Base-by-base conservation (phyloP, 2,329 filamentous ascomycete genomes). In the Penicillium glabrum region DNA sequence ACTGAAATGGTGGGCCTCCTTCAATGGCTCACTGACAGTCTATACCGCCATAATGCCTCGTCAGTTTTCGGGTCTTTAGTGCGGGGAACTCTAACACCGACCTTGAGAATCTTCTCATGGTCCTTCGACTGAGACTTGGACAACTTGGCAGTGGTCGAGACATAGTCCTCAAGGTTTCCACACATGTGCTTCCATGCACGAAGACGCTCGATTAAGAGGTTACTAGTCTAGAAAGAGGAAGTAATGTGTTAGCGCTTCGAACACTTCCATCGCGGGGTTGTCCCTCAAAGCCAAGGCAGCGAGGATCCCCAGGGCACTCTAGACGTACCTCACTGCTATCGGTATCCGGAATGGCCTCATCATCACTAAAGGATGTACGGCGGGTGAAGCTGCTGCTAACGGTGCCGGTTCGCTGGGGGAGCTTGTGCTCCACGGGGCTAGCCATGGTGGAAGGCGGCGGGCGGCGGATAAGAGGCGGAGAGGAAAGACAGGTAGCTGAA, bases 131-230 rank as follows among this genome's bases (percentile, higher is more conserved):
- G 89, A 11, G 85, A 83, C 71, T 87, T 89, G 71, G 97, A 89
- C 57, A 91, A 82, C 82, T 93, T 97, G 75, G 96, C 92, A 3
- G 92, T 90, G 7, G 89, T 87, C 29, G 80, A 80, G 68, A 98
- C 83, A 74, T 97, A 99, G 51, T 96, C 91, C 76, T 98, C 92
- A 47, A 99, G 83, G 71, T 96, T 93, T 55, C 83, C 90, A 61
- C 92, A 90, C 59, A 93, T 91, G 74, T 98, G 93, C 75, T 97
- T 98, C 92, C 92, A 99, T 46, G 95, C 95, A 69, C 90, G 89
- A 59, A 99, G 82, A 63, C 95, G 87, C 80, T 98, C 91, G 54
- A 88, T 83, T 62, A 99, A 88, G 49, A 98, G 83, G 41, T 84
- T 87, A n/a, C 88, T 86, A 23, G 89, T 90, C 88, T 91, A 55